Base-by-base conservation (phyloP, 768 basidiomycete genomes). In the Trametes villosa region DNA sequence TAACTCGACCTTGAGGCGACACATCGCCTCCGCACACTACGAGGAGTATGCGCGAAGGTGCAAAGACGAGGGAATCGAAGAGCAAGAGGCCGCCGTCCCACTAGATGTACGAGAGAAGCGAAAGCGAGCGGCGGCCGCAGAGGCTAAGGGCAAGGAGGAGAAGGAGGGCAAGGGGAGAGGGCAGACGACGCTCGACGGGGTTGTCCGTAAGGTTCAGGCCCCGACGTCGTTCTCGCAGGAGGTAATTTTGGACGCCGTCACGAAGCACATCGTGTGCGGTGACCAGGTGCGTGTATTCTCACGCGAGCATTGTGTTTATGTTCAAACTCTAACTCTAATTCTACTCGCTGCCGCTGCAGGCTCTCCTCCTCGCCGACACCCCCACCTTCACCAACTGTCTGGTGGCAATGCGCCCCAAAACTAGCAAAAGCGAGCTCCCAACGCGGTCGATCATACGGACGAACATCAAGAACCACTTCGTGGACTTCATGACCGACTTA, bases 161-260 rank as follows among this genome's bases (percentile, higher is more conserved):
- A 58, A n/a, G 15, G 41, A n/a, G n/a, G n/a, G n/a, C n/a, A n/a
- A 49, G 24, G 17, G 5, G 4, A 29, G 40, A 22, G n/a, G 1
- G 20, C 57, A 58, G 30, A 51, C 22, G 12, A 58, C 47, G 7
- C 57, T 58, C 22, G 47, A 58, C 27, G 33, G 13, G 8, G 40
- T 41, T 9, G 40, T 42, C 1, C 7, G 15, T 18, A 58, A 58
- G 47, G 54, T 51, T 40, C 13, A 29, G 22, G 22, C 31, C 15
- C 55, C 41, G 22, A 58, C 34, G 2, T 9, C 13, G 29, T 58
- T 58, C 49, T 50, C 49, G 20, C 34, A 22, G 7, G 57, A 58
- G 27, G 47, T 6, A 1, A 58, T 58, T 6, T 12, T 50, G 12
- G n/a, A 50, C 8, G n/a, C 27, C 22, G 34, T 50, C 8, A 41